Base-by-base conservation (phyloP, 257 asterid genomes). In the Fraxinus excelsior region DNA sequence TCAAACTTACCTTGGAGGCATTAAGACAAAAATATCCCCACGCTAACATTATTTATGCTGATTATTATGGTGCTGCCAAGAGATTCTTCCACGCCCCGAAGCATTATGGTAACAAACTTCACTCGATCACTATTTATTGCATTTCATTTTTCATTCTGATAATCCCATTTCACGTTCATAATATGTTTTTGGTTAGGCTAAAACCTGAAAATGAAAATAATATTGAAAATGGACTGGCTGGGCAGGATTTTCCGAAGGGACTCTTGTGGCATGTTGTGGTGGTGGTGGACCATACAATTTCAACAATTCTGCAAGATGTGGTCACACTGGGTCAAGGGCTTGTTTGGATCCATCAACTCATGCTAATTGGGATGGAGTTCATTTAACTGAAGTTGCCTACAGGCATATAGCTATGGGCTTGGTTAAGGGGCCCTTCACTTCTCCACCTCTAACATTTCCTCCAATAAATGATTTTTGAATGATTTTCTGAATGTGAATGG, bases 241-340 rank as follows among this genome's bases (percentile, higher is more conserved):
- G 78, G 74, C 80, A 93, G 97, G 96, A 46, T 93, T 93, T 83
- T 62, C 29, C 0, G 82, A 78, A 3, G 87, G 82, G 71, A 49
- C 82, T 0, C 46, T 86, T 6, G 79, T 25, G 79, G 88, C 98
- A 0, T 93, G 97, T 66, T 93, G 98, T 38, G 98, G 98, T 60
- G 97, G 96, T 29, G 98, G 98, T 29, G 98, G 98, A 19, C 94
- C 94, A 1, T 91, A 86, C 81, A 93, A 93, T 66, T 93, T 91
- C 82, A 93, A 93, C 32, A 84, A 86, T 67, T 82, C 97, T 3
- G 96, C 97, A 23, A 80, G 92, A 82, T 93, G 98, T 77, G 98
- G 98, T 0, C 96, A 93, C 40, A 69, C 46, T 76, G 94, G 96
- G 25, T 90, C 96, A 0, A 90, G 72, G 85, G 86, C 84, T 9